These are phyloP conservation scores for Malassezia yamatoensis DNA, from an alignment of 1,284 basidiomycete genomes.

Conservation along the genomic window DNA sequence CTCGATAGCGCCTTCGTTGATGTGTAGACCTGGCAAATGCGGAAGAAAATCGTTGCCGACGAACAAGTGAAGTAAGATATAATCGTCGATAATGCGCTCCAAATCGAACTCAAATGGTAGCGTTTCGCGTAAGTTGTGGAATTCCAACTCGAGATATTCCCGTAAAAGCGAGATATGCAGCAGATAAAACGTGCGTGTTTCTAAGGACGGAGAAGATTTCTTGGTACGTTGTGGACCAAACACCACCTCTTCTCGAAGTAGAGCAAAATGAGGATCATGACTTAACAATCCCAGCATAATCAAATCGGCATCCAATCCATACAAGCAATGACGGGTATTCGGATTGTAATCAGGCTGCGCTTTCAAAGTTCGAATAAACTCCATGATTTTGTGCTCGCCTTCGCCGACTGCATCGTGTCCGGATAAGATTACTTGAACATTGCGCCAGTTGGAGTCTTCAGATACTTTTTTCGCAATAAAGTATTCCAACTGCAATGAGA, in stretches of 20 bases:
- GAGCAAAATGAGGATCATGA: slow-evolving; percentile 97
- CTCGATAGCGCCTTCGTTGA: slow-evolving; percentile 91
- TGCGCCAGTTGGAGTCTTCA: slow-evolving; percentile 58
- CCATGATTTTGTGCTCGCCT: slow-evolving; percentile 99
- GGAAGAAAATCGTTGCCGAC: slow-evolving; percentile 96
- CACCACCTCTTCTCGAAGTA: slow-evolving; percentile 93
- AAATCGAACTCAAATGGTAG: slow-evolving; percentile 63
- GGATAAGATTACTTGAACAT: slow-evolving; percentile 82
- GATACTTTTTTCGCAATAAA: slow-evolving; percentile 57
- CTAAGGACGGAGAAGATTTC: slow-evolving; percentile 61
- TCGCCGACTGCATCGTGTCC: slow-evolving; percentile 97
- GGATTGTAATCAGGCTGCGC: slow-evolving; percentile 91
- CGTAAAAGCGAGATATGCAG: slow-evolving; percentile 87
- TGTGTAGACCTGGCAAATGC: slow-evolving; percentile 89
- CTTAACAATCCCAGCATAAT: slow-evolving; percentile 95
- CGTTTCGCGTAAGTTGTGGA: slow-evolving; percentile 52
- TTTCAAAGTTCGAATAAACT: slow-evolving; percentile 86
- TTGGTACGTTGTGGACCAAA: slow-evolving; percentile 66
- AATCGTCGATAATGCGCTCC: slow-evolving; percentile 93
- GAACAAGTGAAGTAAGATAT: slow-evolving; percentile 89
- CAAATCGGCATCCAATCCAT: slow-evolving; percentile 94
- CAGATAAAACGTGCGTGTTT: slow-evolving; percentile 84
- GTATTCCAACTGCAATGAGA: slow-evolving; percentile 84
- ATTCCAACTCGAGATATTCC: slow-evolving; percentile 94
- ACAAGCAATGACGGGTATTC: slow-evolving; percentile 88